Base-by-base conservation (phyloP, 2,329 filamentous ascomycete species). In the Xylaria sp. region DNA sequence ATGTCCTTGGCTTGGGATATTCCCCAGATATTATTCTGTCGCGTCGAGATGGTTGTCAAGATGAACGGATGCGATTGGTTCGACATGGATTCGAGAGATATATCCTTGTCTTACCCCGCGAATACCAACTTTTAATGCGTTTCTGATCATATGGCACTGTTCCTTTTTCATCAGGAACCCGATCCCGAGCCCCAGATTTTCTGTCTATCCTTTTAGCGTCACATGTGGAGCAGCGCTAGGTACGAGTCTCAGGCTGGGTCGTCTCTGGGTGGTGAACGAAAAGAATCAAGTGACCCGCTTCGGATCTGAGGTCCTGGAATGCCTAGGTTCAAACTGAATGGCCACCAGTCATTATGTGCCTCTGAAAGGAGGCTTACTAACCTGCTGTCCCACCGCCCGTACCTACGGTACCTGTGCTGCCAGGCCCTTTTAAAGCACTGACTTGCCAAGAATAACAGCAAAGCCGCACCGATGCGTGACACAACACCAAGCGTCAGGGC, bases 231-330 rank as follows among this genome's bases (percentile, higher is more conserved):
- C 15, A 19, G 55, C 14, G n/a, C 42, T 33, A 38, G 35, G 17
- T 17, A 38, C 15, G 35, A 54, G 31, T 40, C 46, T 45, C 57
- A 31, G 42, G 52, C 42, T 53, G 35, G 57, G 43, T 57, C 47
- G 35, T 55, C 40, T 46, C 42, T 53, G 35, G 57, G 43, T 57
- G 53, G 35, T 55, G 50, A 62, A 46, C 42, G 46, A 37, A 56
- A n/a, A 43, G 31, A 37, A 31, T 58, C 60, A 57, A 55, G 43
- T 58, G 63, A 64, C 60, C 63, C 35, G 19, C 64, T 68, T 69
- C 68, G 68, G 68, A 69, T 69, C 68, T 69, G 57, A 70, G 68
- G 65, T 66, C 66, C 68, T 69, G 54, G 42, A 49, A 37, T 61
- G 60, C 57, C 60, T 55, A 45, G 35, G 28, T 31, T 31, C 4